These are phyloP conservation scores for Epichloe coenophiala DNA, from an alignment of 2,329 filamentous ascomycete genomes.

Conservation along the genomic window DNA sequence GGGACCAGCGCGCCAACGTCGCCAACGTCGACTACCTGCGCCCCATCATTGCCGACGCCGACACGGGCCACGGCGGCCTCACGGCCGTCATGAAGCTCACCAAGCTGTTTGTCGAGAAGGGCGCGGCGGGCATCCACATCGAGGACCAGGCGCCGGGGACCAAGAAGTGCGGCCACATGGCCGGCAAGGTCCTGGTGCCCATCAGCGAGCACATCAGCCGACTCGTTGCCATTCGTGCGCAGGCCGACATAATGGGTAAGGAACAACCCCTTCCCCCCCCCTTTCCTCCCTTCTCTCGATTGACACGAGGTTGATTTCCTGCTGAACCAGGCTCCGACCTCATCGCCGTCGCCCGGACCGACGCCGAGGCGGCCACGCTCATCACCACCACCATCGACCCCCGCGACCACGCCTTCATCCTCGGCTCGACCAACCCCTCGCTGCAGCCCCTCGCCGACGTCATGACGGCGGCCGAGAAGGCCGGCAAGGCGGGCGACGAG, in stretches of 20 bases:
- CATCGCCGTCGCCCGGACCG: slow-evolving; percentile 81
- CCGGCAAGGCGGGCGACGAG: no score
- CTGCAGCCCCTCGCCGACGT: no score
- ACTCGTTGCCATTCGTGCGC: slow-evolving; percentile 87
- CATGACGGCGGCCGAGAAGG: no score
- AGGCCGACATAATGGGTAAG: slow-evolving; percentile 96
- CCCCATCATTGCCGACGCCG: slow-evolving; percentile 91
- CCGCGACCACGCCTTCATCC: slow-evolving; percentile 87
- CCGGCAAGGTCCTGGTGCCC: slow-evolving; percentile 92
- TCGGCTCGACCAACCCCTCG: slow-evolving; percentile 80
- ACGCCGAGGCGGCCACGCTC: slow-evolving; percentile 93
- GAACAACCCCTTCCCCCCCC: background rate
- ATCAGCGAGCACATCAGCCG: slow-evolving; percentile 98
- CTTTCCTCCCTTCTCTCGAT: background rate
- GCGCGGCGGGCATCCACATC: slow-evolving; percentile 94
- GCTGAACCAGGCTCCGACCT: slow-evolving; percentile 55
- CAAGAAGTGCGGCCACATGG: slow-evolving; percentile 99
- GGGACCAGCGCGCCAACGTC: slow-evolving; percentile 56
- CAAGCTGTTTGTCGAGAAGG: slow-evolving; percentile 92
- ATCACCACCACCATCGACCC: slow-evolving; percentile 95
- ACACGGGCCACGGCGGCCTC: slow-evolving; percentile 91
- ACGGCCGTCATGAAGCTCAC: slow-evolving; percentile 99
- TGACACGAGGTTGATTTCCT: background rate
- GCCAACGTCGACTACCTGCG: slow-evolving; percentile 86
- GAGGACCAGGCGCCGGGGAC: slow-evolving; percentile 97